These are phyloP conservation scores for Phoma sp. DNA, from an alignment of 2,329 filamentous ascomycete species.

Conservation along the genomic window DNA sequence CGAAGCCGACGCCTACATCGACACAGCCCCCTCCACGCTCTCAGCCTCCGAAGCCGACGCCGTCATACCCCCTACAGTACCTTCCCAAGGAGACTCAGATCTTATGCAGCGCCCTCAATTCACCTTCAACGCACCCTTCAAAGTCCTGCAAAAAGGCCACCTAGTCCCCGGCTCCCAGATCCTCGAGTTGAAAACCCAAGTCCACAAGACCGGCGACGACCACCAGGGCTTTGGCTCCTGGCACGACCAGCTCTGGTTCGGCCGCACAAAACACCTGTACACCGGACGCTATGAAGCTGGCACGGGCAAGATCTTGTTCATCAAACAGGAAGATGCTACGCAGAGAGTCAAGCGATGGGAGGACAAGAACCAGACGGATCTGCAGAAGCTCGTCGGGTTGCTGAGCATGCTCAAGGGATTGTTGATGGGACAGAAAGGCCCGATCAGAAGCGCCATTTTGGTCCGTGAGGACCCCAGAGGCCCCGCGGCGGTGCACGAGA, in stretches of 20 bases:
- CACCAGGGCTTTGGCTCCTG: slow-evolving; percentile 17
- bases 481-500: slow-evolving; percentile 22
- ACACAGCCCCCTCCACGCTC: slow-evolving; percentile 21
- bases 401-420: slow-evolving; percentile 19
- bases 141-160: slow-evolving; percentile 32
- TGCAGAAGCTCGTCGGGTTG: slow-evolving; percentile 32
- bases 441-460: slow-evolving; percentile 21
- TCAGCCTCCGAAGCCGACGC: slow-evolving; percentile 12
- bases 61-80: background rate
- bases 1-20: slow-evolving; percentile 39
- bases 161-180: slow-evolving; percentile 31
- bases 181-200: slow-evolving; percentile 35
- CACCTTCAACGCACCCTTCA: slow-evolving; percentile 23
- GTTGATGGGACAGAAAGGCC: slow-evolving; percentile 22
- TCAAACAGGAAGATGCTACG: slow-evolving; percentile 26
- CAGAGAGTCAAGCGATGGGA: slow-evolving; percentile 32
- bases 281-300: slow-evolving; percentile 26
- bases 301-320: slow-evolving; percentile 16
- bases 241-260: slow-evolving; percentile 42
- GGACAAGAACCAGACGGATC: slow-evolving; percentile 24
- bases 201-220: slow-evolving; percentile 15
- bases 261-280: slow-evolving; percentile 34
- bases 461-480: slow-evolving; percentile 26
- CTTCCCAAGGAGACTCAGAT: background rate
- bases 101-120: slow-evolving; percentile 22